A percentile compares a stretch with the other conserved stretches of the same genome.
Conservation (phyloP, 2,329 filamentous ascomycete species). For the Cladobotryum protrusum region DNA sequence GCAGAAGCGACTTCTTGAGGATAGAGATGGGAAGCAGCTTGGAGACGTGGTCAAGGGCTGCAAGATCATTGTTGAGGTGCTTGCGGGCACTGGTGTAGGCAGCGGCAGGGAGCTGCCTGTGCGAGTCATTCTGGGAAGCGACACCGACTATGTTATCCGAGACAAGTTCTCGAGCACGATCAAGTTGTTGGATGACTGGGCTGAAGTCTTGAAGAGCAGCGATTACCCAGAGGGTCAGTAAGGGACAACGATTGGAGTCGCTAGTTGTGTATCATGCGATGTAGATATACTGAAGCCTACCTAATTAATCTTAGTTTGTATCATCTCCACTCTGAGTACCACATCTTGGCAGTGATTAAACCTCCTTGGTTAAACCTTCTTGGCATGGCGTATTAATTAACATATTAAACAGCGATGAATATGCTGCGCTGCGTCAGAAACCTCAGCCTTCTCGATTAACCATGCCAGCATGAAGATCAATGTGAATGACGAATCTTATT, state of each 20-base stretch:
- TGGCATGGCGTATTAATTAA: too few species aligned
- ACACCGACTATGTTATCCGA: constrained; percentile 37
- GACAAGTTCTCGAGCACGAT: constrained; percentile 38
- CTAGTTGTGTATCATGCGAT: too few species aligned
- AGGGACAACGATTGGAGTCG: neutral
- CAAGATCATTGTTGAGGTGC: constrained; percentile 46
- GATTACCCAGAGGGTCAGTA: constrained; percentile 12
- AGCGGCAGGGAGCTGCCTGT: constrained; percentile 44
- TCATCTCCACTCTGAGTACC: too few species aligned
- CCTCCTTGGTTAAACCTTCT: too few species aligned
- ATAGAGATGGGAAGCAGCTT: constrained; percentile 41
- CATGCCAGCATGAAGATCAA: too few species aligned
- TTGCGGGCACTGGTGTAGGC: constrained; percentile 44
- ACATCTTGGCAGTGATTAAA: too few species aligned
- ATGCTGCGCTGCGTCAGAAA: too few species aligned
- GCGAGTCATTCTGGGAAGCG: constrained; percentile 49
- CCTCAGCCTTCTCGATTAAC: too few species aligned
- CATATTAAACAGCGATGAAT: too few species aligned
- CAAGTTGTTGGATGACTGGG: constrained; percentile 44
- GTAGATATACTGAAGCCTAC: too few species aligned
- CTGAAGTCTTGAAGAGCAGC: constrained; percentile 24
- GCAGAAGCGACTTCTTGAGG: constrained; percentile 24
- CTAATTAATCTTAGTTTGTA: too few species aligned
- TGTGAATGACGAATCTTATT: too few species aligned
- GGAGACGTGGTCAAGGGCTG: constrained; percentile 51